Conservation (phyloP, 2,329 filamentous ascomycete genomes). For the Pseudogymnoascus sp. region DNA sequence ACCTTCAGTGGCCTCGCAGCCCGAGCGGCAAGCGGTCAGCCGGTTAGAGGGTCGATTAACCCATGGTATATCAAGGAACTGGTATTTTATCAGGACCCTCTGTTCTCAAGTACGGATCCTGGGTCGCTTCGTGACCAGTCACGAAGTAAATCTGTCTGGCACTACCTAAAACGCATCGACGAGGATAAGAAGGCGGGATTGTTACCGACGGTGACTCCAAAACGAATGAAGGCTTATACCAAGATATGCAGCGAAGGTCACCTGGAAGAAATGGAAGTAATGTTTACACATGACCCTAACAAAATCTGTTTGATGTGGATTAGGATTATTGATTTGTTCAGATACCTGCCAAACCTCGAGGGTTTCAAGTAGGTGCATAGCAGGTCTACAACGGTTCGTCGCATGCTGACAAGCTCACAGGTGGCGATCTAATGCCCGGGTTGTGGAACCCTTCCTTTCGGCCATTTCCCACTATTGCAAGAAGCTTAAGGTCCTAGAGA, state of each 20-base stretch:
- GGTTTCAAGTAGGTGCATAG: background rate
- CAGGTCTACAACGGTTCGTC: background rate
- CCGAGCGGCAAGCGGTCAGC: background rate
- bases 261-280: background rate
- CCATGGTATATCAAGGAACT: background rate
- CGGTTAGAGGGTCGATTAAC: background rate
- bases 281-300: background rate
- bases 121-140: background rate
- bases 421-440: background rate
- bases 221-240: background rate
- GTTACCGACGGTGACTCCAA: background rate
- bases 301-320: conserved; percentile 4
- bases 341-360: background rate
- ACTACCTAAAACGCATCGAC: background rate
- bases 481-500: background rate
- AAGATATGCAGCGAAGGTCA: background rate
- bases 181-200: background rate
- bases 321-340: background rate
- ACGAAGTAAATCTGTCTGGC: background rate
- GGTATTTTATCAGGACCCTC: background rate
- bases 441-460: background rate
- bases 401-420: background rate
- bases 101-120: background rate
- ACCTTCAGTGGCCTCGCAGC: background rate
- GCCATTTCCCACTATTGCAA: background rate